Conservation (phyloP, 176 grass and related monocot species). For the Ampelocalamus luodianensis region DNA sequence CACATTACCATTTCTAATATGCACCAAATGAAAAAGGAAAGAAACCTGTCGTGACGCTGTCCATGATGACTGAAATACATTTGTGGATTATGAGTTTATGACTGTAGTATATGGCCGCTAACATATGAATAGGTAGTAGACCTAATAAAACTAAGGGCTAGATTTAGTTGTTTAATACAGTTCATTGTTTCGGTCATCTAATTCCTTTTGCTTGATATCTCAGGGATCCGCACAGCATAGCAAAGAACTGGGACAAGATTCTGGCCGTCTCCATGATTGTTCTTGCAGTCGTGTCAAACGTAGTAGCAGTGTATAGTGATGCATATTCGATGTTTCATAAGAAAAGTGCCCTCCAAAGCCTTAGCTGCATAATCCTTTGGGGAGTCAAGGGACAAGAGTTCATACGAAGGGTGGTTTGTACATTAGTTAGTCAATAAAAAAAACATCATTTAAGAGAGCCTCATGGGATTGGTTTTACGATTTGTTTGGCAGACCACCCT, state of each 20-base stretch:
- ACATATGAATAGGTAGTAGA: background rate
- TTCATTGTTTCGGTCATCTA: background rate
- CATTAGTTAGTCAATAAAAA: conserved; percentile 26
- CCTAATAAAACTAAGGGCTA: background rate
- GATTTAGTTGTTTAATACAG: background rate
- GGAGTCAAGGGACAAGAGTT: background rate
- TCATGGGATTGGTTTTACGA: background rate
- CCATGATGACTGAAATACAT: background rate
- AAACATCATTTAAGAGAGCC: background rate
- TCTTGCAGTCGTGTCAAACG: conserved; percentile 81
- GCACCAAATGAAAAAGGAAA: background rate
- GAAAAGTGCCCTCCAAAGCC: conserved; percentile 23
- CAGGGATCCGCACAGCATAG: conserved; percentile 74
- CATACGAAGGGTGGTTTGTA: conserved; percentile 24
- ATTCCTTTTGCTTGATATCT: conserved; percentile 34
- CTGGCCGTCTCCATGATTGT: conserved; percentile 83
- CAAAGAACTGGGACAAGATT: conserved; percentile 72
- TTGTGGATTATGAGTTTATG: conserved; percentile 25
- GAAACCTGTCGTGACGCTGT: background rate
- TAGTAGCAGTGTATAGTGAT: conserved; percentile 87
- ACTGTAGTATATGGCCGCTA: background rate
- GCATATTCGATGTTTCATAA: conserved; percentile 73
- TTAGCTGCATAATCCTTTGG: background rate
- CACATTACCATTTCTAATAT: background rate
- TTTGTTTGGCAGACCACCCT: background rate